phyloP scores from a whole-genome alignment of 805 yeast genomes.

The Metschnikowia anglica region DNA sequence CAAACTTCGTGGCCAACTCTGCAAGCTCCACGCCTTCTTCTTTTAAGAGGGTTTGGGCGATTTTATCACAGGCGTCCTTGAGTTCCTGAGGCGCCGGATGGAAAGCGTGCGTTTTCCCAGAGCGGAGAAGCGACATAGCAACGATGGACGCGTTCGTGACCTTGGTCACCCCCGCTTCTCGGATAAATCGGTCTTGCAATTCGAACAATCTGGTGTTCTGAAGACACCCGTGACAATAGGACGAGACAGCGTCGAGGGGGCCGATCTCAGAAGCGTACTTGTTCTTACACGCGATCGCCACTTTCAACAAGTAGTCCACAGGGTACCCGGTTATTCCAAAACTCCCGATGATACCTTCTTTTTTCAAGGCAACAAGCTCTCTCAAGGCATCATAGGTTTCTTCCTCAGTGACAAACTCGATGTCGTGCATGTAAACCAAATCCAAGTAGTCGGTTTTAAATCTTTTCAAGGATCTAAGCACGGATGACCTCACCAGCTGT shows the following conservation, averaged over 20 bases:
- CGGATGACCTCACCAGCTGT: conserved; percentile 57
- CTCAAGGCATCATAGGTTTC: conserved; percentile 61
- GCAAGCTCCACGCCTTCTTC: conserved; percentile 62
- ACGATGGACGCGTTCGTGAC: conserved; percentile 83
- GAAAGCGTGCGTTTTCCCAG: conserved; percentile 64
- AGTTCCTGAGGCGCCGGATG: conserved; percentile 76
- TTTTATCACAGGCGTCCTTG: conserved; percentile 48
- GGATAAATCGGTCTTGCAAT: conserved; percentile 48
- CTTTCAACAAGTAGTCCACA: conserved; percentile 57
- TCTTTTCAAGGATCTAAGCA: conserved; percentile 64
- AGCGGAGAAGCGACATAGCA: conserved; percentile 80
- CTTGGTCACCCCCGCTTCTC: conserved; percentile 53
- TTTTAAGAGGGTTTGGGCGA: conserved; percentile 39
- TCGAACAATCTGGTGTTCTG: conserved; percentile 63
- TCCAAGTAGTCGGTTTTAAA: conserved; percentile 71
- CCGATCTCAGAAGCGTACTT: conserved; percentile 47
- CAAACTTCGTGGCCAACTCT: conserved; percentile 75
- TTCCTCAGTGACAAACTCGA: conserved; percentile 67
- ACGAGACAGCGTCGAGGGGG: conserved; percentile 69
- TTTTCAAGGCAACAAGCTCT: conserved; percentile 58
- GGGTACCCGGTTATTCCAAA: conserved; percentile 91
- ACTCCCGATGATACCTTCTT: conserved; percentile 58
- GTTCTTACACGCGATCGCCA: conserved; percentile 41
- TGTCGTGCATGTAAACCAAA: conserved; percentile 82
- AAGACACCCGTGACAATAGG: conserved; percentile 78